Base-by-base conservation (phyloP, 2,329 filamentous ascomycete genomes). In the Botrytis deweyae region DNA sequence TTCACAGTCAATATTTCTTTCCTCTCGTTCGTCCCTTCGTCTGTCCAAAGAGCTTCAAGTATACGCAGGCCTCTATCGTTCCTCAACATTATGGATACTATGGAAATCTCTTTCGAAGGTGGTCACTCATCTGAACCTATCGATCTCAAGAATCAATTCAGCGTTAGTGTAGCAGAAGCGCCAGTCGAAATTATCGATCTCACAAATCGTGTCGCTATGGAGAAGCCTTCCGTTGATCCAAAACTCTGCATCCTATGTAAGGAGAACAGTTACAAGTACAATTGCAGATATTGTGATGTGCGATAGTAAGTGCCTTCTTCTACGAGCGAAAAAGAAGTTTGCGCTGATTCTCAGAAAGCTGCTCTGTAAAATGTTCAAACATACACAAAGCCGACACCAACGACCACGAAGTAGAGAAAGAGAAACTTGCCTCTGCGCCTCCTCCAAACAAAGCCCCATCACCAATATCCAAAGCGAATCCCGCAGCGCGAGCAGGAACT, bases 321-420 rank as follows among this genome's bases (percentile, higher is more conserved):
- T n/a, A 20, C 12, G 22, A 4, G 22, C 20, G 12, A 10, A 12
- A 25, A 33, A n/a, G 5, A 38, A 62, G 46, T 12, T 18, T 14
- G 36, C 67, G n/a, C 58, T 72, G 40, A 72, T 62, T 20, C 1
- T 42, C 8, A 40, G 52, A 61, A 76, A 90, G 88, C 78, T 91
- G 89, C 79, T 91, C 88, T 0, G 84, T 91, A 59, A 79, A 84
- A 33, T 91, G 89, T 81, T 88, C 85, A 74, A 88, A 84, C 76
- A 77, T 82, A 65, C 87, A 89, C 79, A 85, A 84, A 81, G 80
- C 79, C 74, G 81, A 76, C 75, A 68, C 65, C 20, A 68, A 58
- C 49, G 65, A 68, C 20, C 65, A 68, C 40, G 36, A 68, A 38
- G 25, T 29, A 55, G 65, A 68, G 49, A 68, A 68, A 29, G 25